A percentile compares a stretch with the other conserved stretches of the same genome.
Evolutionary conservation across 805 yeast species (phyloP).

Genomic region (Metschnikowia corniflorae): DNA sequence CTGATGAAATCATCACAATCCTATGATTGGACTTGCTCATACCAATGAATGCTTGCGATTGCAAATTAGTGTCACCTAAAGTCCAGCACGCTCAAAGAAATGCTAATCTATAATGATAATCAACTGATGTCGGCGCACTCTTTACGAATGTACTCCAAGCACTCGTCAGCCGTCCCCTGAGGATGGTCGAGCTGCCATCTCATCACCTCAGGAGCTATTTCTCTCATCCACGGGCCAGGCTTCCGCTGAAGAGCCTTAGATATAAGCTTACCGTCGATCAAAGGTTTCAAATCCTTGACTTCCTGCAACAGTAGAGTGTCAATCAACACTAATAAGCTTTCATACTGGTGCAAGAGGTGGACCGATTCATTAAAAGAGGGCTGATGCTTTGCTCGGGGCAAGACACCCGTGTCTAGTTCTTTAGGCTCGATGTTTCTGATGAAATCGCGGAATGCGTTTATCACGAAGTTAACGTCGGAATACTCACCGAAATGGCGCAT

Average conservation of each 20-base stretch:
- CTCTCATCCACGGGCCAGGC: conserved; percentile 87
- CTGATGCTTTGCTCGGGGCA: neutral
- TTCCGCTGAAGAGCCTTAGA: conserved; percentile 48
- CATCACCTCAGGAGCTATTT: conserved; percentile 51
- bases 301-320: conserved; percentile 32
- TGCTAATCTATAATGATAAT: too few relatives aligned
- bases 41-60: too few relatives aligned
- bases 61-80: too few relatives aligned
- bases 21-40: too few relatives aligned
- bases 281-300: conserved; percentile 53
- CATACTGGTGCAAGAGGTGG: conserved; percentile 24
- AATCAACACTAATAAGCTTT: conserved; percentile 31
- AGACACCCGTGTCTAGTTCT: conserved; percentile 2
- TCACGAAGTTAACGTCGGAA: conserved; percentile 44
- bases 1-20: too few relatives aligned
- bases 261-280: conserved; percentile 74
- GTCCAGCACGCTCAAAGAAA: too few relatives aligned
- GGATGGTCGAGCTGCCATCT: conserved; percentile 82
- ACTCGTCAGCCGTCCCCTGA: conserved; percentile 46
- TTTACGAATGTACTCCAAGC: conserved; percentile 42
- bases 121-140: conserved; percentile 10
- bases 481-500: conserved; percentile 52
- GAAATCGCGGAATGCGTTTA: conserved; percentile 33
- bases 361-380: neutral
- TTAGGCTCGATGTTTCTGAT: conserved; percentile 1